Conservation (phyloP, 2,329 filamentous ascomycete species). For the Harringtonia aguacate region DNA sequence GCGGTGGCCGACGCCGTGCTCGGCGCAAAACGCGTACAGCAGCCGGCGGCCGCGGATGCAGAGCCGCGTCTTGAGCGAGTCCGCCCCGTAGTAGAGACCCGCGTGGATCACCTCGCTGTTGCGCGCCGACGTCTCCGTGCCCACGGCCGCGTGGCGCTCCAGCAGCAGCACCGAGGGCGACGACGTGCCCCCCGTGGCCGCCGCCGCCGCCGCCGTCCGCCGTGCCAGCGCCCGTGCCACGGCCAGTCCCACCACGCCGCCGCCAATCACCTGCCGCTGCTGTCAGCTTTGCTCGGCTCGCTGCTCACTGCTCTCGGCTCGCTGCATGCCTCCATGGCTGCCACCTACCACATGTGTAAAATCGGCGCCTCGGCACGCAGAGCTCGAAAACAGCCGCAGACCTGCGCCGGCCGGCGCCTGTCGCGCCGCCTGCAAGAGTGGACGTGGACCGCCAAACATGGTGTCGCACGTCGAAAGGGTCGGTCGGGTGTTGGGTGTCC, state of each 20-base stretch:
- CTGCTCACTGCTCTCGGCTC: too few species aligned
- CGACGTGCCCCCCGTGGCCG: slow-evolving; percentile 18
- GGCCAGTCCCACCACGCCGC: slow-evolving; percentile 66
- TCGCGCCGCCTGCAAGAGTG: not conserved
- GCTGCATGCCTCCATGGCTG: too few species aligned
- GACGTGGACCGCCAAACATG: not conserved
- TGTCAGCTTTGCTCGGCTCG: not conserved
- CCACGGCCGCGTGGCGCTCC: slow-evolving; percentile 64
- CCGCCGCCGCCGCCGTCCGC: slow-evolving; percentile 20
- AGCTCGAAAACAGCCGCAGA: slow-evolving; percentile 23
- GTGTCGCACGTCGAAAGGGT: too few species aligned
- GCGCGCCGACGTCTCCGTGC: slow-evolving; percentile 78
- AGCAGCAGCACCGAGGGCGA: slow-evolving; percentile 62
- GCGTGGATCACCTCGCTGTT: slow-evolving; percentile 97
- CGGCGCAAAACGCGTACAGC: slow-evolving; percentile 68
- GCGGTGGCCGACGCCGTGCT: slow-evolving; percentile 55
- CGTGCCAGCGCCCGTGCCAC: slow-evolving; percentile 61
- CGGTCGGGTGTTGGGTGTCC: too few species aligned
- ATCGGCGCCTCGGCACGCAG: slow-evolving; percentile 22
- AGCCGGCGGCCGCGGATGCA: slow-evolving; percentile 69
- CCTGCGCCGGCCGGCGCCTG: not conserved
- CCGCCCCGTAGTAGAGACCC: slow-evolving; percentile 76
- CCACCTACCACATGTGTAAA: slow-evolving; percentile 27
- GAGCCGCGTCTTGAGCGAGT: slow-evolving; percentile 69
- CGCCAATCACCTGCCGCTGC: slow-evolving; percentile 38